phyloP scores from a whole-genome alignment of 805 yeast genomes.

The Ogataea haglerorum region DNA sequence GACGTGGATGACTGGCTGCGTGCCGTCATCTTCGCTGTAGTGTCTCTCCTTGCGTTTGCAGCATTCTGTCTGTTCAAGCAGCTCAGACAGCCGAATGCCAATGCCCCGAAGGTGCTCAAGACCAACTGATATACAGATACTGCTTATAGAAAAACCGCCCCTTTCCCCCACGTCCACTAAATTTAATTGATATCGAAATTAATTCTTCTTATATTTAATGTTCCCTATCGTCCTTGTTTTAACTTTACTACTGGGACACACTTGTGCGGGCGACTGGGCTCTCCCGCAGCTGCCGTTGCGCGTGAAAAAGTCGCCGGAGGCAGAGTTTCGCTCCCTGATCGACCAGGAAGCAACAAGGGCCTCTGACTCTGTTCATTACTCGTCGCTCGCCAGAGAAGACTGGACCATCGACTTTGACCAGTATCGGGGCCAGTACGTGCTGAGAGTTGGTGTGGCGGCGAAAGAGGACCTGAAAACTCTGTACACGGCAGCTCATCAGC shows the following conservation, averaged over 20 bases:
- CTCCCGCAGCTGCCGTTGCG: slow-evolving; percentile 4
- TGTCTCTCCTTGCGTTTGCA: slow-evolving; percentile 38
- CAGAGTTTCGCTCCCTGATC: background rate
- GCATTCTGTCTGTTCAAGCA: slow-evolving; percentile 24
- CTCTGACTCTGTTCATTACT: slow-evolving; percentile 28
- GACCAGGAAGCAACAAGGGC: background rate
- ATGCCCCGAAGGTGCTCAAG: slow-evolving; percentile 3
- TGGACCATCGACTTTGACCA: slow-evolving; percentile 41
- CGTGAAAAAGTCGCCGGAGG: background rate
- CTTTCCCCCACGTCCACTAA: background rate
- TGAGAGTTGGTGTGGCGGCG: slow-evolving; percentile 37
- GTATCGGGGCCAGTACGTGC: slow-evolving; percentile 42
- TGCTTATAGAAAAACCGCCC: background rate
- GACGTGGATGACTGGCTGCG: slow-evolving; percentile 47
- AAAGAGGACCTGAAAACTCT: slow-evolving; percentile 21
- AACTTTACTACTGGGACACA: background rate
- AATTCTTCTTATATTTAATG: slow-evolving; percentile 2
- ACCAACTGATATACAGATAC: background rate
- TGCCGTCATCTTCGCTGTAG: slow-evolving; percentile 44
- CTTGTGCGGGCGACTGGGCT: background rate
- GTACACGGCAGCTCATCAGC: slow-evolving; percentile 21
- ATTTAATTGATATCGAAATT: background rate
- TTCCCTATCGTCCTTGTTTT: slow-evolving; percentile 1
- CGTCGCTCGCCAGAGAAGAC: slow-evolving; percentile 26
- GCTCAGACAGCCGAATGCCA: slow-evolving; percentile 1